phyloP scores from a whole-genome alignment of 2,329 filamentous ascomycete species.

The Aspergillus sergii region DNA sequence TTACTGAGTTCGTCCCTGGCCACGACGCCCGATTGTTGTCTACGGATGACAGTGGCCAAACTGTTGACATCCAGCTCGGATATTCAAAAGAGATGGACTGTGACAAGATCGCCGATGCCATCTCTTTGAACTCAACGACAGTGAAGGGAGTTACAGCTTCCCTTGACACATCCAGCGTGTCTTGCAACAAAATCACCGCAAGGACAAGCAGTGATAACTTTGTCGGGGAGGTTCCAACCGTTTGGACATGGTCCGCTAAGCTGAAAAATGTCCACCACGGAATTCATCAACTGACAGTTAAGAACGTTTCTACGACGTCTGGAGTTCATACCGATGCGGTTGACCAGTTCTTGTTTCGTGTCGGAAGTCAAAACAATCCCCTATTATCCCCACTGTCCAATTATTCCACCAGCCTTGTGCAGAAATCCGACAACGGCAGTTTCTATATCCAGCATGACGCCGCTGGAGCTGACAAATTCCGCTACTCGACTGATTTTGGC shows the following conservation, averaged over 20 bases:
- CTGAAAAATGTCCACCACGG: slow-evolving; percentile 62
- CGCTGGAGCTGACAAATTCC: slow-evolving; percentile 63
- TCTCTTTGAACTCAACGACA: slow-evolving; percentile 58
- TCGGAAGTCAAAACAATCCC: slow-evolving; percentile 61
- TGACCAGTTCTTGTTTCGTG: slow-evolving; percentile 64
- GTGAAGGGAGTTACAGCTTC: slow-evolving; percentile 47
- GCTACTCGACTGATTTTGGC: slow-evolving; percentile 65
- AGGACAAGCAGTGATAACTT: slow-evolving; percentile 34
- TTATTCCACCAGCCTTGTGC: slow-evolving; percentile 59
- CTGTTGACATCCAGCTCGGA: slow-evolving; percentile 53
- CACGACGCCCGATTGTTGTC: slow-evolving; percentile 63
- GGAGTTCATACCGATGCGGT: slow-evolving; percentile 51
- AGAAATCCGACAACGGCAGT: slow-evolving; percentile 44
- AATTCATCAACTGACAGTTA: slow-evolving; percentile 60
- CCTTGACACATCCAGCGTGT: slow-evolving; percentile 49
- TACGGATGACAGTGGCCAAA: slow-evolving; percentile 52
- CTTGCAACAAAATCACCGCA: slow-evolving; percentile 45
- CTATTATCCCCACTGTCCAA: slow-evolving; percentile 63
- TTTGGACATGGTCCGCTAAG: slow-evolving; percentile 57
- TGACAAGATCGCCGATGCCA: slow-evolving; percentile 52
- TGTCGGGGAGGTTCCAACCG: slow-evolving; percentile 56
- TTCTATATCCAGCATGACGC: slow-evolving; percentile 60
- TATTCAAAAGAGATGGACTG: slow-evolving; percentile 62
- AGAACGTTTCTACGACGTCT: slow-evolving; percentile 53
- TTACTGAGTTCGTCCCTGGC: slow-evolving; percentile 63